Base-by-base conservation (phyloP, 2,329 filamentous ascomycete species). In the Ophiosphaerella herpotricha region DNA sequence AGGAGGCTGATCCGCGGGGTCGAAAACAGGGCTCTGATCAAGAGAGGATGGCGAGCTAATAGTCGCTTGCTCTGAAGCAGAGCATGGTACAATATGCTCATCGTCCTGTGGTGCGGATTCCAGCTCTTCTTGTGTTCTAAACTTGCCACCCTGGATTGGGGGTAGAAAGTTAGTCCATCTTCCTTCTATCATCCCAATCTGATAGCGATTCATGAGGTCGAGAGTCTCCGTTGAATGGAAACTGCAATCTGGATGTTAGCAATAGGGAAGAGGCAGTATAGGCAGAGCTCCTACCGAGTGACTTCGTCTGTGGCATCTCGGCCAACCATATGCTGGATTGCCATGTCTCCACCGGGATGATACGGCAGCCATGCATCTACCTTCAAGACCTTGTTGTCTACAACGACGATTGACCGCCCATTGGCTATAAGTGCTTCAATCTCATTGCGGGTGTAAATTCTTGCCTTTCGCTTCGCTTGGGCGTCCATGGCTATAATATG, bases 271-370 rank as follows among this genome's bases (percentile, higher is more conserved):
- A 31, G 18, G 13, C 2, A 1, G 11, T 40, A 1, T 7, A 23
- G 35, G 39, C 37, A 14, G 35, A 12, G 8, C 47, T 79, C 87
- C 43, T 82, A 97, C 90, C 87, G 90, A 72, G 88, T 90, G 54
- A 97, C 87, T 75, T 97, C 94, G 73, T 97, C 92, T 9, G 93
- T 97, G 43, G 91, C 93, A 83, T 96, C 91, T 75, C 88, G 85
- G 54, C 91, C 91, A 53, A 97, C 84, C 91, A 97, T 94, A 70
- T 99, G 94, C 70, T 85, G 79, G 58, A 99, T 95, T 46, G 93
- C 84, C 75, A 91, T 94, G 64, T 93, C 87, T 61, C 94, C 94
- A 49, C 94, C 94, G 11, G 94, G 94, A 67, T 97, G 94, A 67
- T 89, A 97, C 45, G 85, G 85, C 44, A 95, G 77, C 90, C 91